These are phyloP conservation scores for Oryza officinalis DNA, from an alignment of 176 grass and related monocot species.

Conservation along the genomic window DNA sequence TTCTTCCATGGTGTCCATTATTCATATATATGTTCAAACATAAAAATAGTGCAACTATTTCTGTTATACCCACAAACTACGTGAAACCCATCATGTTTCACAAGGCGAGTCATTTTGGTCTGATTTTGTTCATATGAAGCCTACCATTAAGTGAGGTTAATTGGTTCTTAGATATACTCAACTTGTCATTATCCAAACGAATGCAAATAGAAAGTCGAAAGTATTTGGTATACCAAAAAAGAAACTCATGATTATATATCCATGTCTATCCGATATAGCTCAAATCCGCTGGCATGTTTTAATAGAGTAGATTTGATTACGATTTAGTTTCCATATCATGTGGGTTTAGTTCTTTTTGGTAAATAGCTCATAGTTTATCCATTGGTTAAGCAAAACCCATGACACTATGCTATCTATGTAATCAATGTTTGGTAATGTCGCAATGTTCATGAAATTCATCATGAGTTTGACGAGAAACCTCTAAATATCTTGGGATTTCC, in stretches of 20 bases:
- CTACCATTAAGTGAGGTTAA: neutral
- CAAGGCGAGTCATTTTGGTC: neutral
- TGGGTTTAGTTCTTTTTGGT: too few species aligned
- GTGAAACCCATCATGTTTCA: neutral
- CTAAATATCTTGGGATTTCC: neutral
- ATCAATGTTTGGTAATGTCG: neutral
- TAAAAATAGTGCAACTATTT: neutral
- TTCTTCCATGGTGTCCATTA: neutral
- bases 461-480: too few species aligned
- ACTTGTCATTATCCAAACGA: neutral
- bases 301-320: neutral
- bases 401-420: neutral
- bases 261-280: neutral
- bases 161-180: too few species aligned
- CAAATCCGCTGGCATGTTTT: neutral
- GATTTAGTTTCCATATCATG: neutral
- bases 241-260: neutral
- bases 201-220: neutral
- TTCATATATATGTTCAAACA: neutral
- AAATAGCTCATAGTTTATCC: too few species aligned
- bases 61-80: too few species aligned
- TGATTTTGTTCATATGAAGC: neutral
- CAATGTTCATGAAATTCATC: neutral
- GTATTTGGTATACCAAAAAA: neutral
- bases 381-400: too few species aligned